These are phyloP conservation scores for Arthrobotrys entomopaga DNA, from an alignment of 2,329 filamentous ascomycete species.

Conservation along the genomic window DNA sequence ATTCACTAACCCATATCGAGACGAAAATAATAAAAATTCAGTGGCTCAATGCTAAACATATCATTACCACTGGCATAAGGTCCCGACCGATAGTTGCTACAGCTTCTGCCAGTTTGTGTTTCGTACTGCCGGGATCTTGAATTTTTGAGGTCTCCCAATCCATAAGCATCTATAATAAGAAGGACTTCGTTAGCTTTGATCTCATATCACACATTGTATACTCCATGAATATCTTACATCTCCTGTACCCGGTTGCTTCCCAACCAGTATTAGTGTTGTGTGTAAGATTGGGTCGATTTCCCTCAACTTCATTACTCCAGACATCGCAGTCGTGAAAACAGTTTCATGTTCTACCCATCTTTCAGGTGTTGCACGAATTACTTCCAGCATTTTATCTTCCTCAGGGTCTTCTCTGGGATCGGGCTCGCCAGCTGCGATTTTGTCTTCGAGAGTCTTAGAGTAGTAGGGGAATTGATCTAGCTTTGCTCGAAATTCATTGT, in stretches of 20 bases:
- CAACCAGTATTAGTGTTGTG: constrained; percentile 21
- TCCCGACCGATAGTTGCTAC: constrained; percentile 29
- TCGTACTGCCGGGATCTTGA: constrained; percentile 67
- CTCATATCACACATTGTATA: not conserved
- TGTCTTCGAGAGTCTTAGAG: constrained; percentile 58
- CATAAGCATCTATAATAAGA: constrained; percentile 65
- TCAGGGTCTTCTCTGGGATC: constrained; percentile 56
- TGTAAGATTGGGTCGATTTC: constrained; percentile 23
- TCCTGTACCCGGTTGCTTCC: constrained; percentile 58
- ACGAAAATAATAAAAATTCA: not conserved
- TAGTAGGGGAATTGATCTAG: constrained; percentile 70
- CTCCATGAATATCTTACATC: constrained; percentile 58
- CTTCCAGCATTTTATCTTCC: constrained; percentile 58
- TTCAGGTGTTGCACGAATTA: constrained; percentile 12
- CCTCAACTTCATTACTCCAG: constrained; percentile 23
- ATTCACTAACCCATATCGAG: not conserved
- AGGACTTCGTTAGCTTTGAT: not conserved
- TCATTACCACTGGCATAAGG: constrained; percentile 18
- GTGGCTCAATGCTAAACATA: constrained; percentile 31
- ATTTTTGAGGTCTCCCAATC: constrained; percentile 70
- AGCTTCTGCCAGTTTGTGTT: constrained; percentile 72
- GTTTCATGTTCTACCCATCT: constrained; percentile 12
- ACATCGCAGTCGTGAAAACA: constrained; percentile 43
- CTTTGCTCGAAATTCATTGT: constrained; percentile 66
- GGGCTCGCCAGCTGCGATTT: constrained; percentile 61